Evolutionary conservation across 306 rosid genomes (phyloP).

Genomic region (Prunus mira): DNA sequence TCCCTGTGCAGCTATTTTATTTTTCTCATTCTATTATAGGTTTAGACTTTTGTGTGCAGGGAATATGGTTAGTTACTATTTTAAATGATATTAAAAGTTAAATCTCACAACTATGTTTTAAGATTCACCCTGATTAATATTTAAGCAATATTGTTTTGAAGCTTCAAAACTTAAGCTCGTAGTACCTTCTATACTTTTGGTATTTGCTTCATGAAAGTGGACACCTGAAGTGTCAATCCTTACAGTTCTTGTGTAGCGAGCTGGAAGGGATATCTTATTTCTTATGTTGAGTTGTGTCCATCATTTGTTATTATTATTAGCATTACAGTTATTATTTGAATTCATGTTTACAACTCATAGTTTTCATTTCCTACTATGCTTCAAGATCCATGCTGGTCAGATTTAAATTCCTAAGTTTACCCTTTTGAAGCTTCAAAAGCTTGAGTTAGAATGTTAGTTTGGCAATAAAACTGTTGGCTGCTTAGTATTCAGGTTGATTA

Average conservation of each 20-base stretch:
- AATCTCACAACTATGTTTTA: not conserved
- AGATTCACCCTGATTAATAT: not conserved
- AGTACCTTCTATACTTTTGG: not conserved
- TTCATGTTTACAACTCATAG: not conserved
- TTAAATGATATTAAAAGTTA: not conserved
- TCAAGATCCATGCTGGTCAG: not conserved
- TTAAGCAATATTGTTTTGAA: not conserved
- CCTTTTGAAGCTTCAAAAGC: not conserved
- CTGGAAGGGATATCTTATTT: too few relatives aligned
- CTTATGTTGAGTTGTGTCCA: not conserved
- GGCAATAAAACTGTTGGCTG: not conserved
- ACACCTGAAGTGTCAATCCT: not conserved
- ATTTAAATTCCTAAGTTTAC: not conserved
- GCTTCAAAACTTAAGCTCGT: not conserved
- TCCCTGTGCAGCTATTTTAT: not conserved
- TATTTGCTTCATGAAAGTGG: not conserved
- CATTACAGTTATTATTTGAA: not conserved
- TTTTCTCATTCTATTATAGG: not conserved
- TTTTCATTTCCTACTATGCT: not conserved
- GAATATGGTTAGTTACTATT: not conserved
- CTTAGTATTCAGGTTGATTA: not conserved
- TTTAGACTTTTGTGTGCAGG: not conserved
- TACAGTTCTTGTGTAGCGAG: not conserved
- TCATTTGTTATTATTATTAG: not conserved
- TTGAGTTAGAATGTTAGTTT: not conserved